Conservation (phyloP, 805 yeast species). For the Wickerhamiella kazuoi region DNA sequence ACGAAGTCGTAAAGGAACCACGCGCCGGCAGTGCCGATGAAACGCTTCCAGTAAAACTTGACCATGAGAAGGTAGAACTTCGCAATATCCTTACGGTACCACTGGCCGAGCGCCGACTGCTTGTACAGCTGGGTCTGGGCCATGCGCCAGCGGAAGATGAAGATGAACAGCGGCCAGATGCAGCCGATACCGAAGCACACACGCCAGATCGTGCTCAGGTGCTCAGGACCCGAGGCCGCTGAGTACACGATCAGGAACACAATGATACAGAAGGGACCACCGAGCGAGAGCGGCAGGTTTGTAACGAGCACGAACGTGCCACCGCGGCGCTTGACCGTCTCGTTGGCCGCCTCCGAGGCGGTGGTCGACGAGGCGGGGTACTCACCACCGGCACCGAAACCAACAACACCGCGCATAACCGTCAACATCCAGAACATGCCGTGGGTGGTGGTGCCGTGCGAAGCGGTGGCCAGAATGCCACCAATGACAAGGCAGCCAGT, state of each 20-base stretch:
- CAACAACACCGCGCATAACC: conserved; percentile 57
- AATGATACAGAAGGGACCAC: conserved; percentile 60
- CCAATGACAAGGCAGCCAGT: conserved; percentile 46
- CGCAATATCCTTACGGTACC: conserved; percentile 17
- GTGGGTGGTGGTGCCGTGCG: conserved; percentile 38
- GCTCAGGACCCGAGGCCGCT: conserved; percentile 30
- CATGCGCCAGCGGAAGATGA: conserved; percentile 55
- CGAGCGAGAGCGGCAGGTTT: conserved; percentile 54
- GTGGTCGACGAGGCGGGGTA: conserved; percentile 53
- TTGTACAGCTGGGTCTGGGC: conserved; percentile 46
- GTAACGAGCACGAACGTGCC: conserved; percentile 48
- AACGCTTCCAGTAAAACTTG: conserved; percentile 49
- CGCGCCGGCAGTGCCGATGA: conserved; percentile 53
- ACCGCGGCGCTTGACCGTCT: conserved; percentile 40
- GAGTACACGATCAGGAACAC: conserved; percentile 51
- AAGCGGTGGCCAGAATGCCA: conserved; percentile 47
- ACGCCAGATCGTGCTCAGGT: conserved; percentile 43
- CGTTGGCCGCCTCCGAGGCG: conserved; percentile 61
- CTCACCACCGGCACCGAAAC: conserved; percentile 67
- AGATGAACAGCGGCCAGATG: conserved; percentile 57
- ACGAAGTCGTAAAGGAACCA: conserved; percentile 75
- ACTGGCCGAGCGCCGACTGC: conserved; percentile 44
- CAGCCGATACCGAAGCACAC: conserved; percentile 54
- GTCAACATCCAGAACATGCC: conserved; percentile 69
- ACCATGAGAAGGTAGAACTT: conserved; percentile 25